Percentiles rank a stretch among this genome's conserved stretches.
Conservation (phyloP, 768 basidiomycete species). For the Collybiopsis luxurians region DNA sequence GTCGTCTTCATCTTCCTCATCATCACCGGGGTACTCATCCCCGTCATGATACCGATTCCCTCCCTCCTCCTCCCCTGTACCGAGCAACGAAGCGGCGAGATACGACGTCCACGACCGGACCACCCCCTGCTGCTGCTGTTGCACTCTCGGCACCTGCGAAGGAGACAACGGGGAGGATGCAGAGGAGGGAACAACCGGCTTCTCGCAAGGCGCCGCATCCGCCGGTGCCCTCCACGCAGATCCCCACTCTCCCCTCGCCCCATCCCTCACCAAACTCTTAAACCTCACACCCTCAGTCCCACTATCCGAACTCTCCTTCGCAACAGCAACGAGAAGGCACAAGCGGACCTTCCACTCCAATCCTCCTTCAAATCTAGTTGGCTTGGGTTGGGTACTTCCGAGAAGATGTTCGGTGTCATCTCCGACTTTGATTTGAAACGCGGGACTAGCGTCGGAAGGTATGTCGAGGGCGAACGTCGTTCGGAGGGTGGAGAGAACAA, state of each 20-base stretch:
- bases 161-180: neutral
- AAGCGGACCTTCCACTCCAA: conserved; percentile 89
- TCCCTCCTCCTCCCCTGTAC: conserved; percentile 39
- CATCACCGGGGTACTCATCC: conserved; percentile 34
- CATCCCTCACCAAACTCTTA: conserved; percentile 55
- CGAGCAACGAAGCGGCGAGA: conserved; percentile 33
- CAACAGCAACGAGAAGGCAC: conserved; percentile 80
- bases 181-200: conserved; percentile 21
- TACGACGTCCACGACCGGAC: conserved; percentile 36
- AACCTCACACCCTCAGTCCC: conserved; percentile 52
- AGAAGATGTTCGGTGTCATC: conserved; percentile 6
- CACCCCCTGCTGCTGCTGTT: conserved; percentile 9
- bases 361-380: conserved; percentile 52
- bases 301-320: conserved; percentile 39
- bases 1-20: conserved; percentile 40
- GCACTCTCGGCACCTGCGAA: neutral
- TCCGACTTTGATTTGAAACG: conserved; percentile 68
- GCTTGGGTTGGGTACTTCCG: neutral
- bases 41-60: conserved; percentile 52
- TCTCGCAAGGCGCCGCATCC: conserved; percentile 61
- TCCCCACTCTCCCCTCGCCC: conserved; percentile 69
- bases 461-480: conserved; percentile 90
- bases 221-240: conserved; percentile 58
- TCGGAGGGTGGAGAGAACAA: conserved; percentile 68
- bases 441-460: conserved; percentile 87